Conservation (phyloP, 495 filamentous ascomycete genomes). For the Cladorrhinum samala region DNA sequence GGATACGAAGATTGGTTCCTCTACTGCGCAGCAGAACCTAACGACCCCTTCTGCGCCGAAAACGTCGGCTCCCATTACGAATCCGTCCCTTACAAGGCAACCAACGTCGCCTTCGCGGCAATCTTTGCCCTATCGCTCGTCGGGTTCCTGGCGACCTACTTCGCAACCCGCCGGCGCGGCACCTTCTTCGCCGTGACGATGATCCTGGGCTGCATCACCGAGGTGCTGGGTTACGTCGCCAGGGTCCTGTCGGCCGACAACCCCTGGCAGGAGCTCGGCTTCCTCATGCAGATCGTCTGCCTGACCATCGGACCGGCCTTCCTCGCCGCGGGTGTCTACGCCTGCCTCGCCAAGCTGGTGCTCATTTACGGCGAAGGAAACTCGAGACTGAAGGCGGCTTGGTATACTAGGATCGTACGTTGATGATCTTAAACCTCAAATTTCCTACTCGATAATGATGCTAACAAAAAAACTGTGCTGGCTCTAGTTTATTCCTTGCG, state of each 20-base stretch:
- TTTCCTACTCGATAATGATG: too few relatives aligned
- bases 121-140: conserved; percentile 21
- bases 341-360: conserved; percentile 33
- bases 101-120: conserved; percentile 25
- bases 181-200: conserved; percentile 23
- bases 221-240: conserved; percentile 26
- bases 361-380: conserved; percentile 35
- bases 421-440: too few relatives aligned
- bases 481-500: conserved; percentile 42
- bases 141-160: conserved; percentile 13
- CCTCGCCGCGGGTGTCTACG: conserved; percentile 20
- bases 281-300: conserved; percentile 27
- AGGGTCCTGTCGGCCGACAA: conserved; percentile 22
- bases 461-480: neutral
- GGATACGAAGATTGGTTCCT: neutral
- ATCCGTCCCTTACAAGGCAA: conserved; percentile 22
- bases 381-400: conserved; percentile 21
- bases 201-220: conserved; percentile 19
- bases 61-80: neutral
- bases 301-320: conserved; percentile 34
- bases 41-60: neutral
- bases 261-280: conserved; percentile 5
- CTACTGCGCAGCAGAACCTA: neutral
- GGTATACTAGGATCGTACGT: conserved; percentile 28
- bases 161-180: conserved; percentile 5